These are phyloP conservation scores for Fistulina hepatica DNA, from an alignment of 1,284 basidiomycete genomes.

Conservation along the genomic window DNA sequence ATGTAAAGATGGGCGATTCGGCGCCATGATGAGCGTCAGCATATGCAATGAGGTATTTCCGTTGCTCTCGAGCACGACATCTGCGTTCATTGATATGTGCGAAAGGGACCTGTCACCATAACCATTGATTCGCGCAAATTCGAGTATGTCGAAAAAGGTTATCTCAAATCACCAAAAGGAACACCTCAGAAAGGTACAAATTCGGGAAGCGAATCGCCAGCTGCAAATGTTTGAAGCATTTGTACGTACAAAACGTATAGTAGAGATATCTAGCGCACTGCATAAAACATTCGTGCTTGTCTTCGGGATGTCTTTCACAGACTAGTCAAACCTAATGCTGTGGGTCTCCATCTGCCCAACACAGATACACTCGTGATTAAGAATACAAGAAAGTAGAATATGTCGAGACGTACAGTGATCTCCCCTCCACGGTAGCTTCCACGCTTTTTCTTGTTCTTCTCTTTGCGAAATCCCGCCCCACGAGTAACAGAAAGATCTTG, in stretches of 20 bases:
- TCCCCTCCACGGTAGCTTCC: constrained; percentile 88
- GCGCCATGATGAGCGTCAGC: constrained; percentile 87
- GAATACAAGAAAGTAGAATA: constrained; percentile 3
- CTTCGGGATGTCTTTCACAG: too few relatives aligned
- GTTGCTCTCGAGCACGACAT: background rate
- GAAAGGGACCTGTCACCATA: constrained; percentile 73
- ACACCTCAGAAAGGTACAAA: too few relatives aligned
- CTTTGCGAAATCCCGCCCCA: constrained; percentile 92
- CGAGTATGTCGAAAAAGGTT: constrained; percentile 32
- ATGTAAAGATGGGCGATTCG: constrained; percentile 72
- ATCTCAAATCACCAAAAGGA: too few relatives aligned
- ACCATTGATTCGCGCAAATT: constrained; percentile 71
- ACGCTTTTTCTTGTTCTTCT: constrained; percentile 99
- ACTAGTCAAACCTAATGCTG: constrained; percentile 70
- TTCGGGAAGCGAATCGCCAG: too few relatives aligned
- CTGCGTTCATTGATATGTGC: constrained; percentile 9
- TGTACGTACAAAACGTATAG: too few relatives aligned
- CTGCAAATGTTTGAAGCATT: too few relatives aligned
- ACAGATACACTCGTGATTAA: constrained; percentile 7
- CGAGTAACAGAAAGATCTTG: constrained; percentile 87
- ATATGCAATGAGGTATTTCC: constrained; percentile 70
- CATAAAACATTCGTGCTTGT: constrained; percentile 9
- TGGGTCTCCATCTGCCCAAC: constrained; percentile 58
- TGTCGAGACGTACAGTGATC: constrained; percentile 63
- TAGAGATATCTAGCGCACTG: too few relatives aligned